These are phyloP conservation scores for Sclerotinia nivalis DNA, from an alignment of 2,329 filamentous ascomycete genomes.

Conservation along the genomic window DNA sequence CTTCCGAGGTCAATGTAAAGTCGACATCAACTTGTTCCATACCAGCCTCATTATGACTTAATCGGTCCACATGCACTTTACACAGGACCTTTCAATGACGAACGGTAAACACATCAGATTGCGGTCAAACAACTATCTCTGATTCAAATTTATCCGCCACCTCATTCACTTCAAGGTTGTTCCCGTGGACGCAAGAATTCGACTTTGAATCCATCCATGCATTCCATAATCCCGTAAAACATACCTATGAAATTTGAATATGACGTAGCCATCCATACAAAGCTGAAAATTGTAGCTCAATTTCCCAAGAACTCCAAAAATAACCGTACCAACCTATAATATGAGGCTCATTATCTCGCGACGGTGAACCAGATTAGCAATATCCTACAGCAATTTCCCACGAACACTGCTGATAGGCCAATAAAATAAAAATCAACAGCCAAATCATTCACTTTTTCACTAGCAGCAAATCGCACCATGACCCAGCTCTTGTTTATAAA, in stretches of 20 bases:
- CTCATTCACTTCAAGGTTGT: background rate
- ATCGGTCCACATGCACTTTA: background rate
- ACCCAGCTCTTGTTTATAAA: background rate
- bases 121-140: background rate
- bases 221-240: background rate
- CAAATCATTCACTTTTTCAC: background rate
- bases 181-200: background rate
- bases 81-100: fast-evolving
- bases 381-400: background rate
- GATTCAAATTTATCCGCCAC: background rate
- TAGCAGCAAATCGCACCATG: background rate
- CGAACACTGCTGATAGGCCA: background rate
- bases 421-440: background rate
- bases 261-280: background rate
- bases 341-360: background rate
- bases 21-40: no score
- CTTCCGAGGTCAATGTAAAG: no score
- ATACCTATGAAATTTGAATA: background rate
- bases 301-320: background rate
- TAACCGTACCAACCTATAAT: background rate
- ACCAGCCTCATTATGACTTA: no score
- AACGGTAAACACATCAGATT: no score
- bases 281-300: background rate
- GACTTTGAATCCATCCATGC: background rate
- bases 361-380: background rate